Base-by-base conservation (phyloP, 106 monocot genomes). In the Gastrodia elata region DNA sequence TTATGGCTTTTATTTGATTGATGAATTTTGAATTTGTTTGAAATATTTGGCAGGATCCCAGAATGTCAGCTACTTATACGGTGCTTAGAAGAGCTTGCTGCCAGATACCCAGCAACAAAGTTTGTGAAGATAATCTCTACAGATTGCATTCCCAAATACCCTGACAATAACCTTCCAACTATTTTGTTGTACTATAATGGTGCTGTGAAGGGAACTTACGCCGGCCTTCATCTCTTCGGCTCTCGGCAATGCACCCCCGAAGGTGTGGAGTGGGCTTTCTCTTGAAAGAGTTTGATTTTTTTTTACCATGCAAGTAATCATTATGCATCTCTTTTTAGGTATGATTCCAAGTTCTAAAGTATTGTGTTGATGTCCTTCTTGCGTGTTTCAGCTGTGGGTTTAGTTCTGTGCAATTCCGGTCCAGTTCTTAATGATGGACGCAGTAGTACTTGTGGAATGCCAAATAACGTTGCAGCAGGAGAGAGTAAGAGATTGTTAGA, bases 41-140 rank as follows among this genome's bases (percentile, higher is more conserved):
- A 58, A 20, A 38, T 59, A 64, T 75, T 44, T 80, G 39, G 33
- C 81, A 97, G 96, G 68, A 76, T 90, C 46, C 86, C 85, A 57
- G 90, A 84, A 32, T 97, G 92, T 69, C 81, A 71, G n/a, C n/a
- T 97, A 75, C 86, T 97, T 57, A 25, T 85, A 27, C 77, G 43
- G 36, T 93, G 88, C 82, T 65, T 93, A 72, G 97, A 93, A 77
- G 90, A 93, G 42, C 78, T 97, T 71, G 93, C 97, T 41, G 82
- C 81, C 10, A 87, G 81, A 77, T 97, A 97, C 55, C 86, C 97
- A 46, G 84, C 59, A 25, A 97, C 93, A 42, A 97, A 97, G 79
- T 97, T 97, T 78, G 90, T 97, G 42, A 97, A 97, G 80, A 97
- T 97, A 65, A 87, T 93, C 64, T 97, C 97, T 5, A 93, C 90